phyloP scores from a whole-genome alignment of 441 rosid genomes.

The Populus tomentosa region DNA sequence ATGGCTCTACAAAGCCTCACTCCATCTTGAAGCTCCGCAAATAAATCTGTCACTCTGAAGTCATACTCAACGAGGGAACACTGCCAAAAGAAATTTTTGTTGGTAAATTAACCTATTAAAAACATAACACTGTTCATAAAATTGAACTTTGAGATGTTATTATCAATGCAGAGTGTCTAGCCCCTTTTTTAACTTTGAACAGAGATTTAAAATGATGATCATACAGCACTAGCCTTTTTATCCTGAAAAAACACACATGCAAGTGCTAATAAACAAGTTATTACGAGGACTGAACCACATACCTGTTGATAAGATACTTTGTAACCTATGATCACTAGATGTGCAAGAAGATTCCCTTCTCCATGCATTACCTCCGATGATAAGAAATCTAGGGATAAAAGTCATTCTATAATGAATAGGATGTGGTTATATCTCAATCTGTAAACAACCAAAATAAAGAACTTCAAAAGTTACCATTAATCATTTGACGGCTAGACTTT shows the following conservation, averaged over 20 bases:
- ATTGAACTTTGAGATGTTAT: not conserved
- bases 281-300: slow-evolving; percentile 20
- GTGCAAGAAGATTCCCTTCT: slow-evolving; percentile 88
- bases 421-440: slow-evolving; percentile 9
- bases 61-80: slow-evolving; percentile 65
- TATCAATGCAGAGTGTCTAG: not conserved
- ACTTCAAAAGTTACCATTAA: slow-evolving; percentile 51
- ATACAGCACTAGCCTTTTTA: not conserved
- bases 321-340: slow-evolving; percentile 76
- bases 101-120: not conserved
- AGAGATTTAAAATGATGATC: not conserved
- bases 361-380: slow-evolving; percentile 91
- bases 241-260: not conserved
- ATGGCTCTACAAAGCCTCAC: slow-evolving; percentile 85
- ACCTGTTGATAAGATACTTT: slow-evolving; percentile 86
- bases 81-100: slow-evolving; percentile 34
- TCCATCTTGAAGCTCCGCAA: slow-evolving; percentile 86
- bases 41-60: slow-evolving; percentile 63
- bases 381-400: slow-evolving; percentile 52
- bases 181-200: not conserved
- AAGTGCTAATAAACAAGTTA: not conserved
- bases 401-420: slow-evolving; percentile 21
- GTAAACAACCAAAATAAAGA: not conserved
- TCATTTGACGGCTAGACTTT: slow-evolving; percentile 76
- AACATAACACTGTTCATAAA: not conserved